Conservation (phyloP, 2,329 filamentous ascomycete species). For the Penicillium freii region DNA sequence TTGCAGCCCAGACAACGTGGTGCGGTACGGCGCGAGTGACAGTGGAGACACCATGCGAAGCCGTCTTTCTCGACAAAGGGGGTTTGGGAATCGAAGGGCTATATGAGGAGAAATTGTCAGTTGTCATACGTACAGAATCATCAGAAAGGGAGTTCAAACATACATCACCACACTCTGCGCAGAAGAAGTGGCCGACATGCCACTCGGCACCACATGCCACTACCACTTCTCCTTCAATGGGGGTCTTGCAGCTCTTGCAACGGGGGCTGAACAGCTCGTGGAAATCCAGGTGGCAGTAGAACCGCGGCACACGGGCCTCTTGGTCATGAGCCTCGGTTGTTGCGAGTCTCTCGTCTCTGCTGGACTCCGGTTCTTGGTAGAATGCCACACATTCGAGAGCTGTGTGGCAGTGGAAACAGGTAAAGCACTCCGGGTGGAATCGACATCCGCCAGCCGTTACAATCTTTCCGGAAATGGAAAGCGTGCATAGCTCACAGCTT, state of each 20-base stretch:
- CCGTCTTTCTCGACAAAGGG: conserved; percentile 98
- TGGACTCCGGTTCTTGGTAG: conserved; percentile 79
- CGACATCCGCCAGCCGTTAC: conserved; percentile 77
- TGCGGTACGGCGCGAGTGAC: conserved; percentile 86
- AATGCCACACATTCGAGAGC: conserved; percentile 93
- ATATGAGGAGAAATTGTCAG: conserved; percentile 4
- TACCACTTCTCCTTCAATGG: conserved; percentile 92
- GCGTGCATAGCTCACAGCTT: conserved; percentile 77
- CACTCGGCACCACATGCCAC: conserved; percentile 92
- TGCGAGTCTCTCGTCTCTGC: conserved; percentile 68
- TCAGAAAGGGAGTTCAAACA: conserved; percentile 14
- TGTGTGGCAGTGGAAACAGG: conserved; percentile 82
- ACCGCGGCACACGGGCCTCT: conserved; percentile 66
- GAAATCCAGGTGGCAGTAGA: conserved; percentile 98
- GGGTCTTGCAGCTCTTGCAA: conserved; percentile 94
- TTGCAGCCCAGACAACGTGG: conserved; percentile 86
- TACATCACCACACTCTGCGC: conserved; percentile 89
- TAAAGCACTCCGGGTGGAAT: conserved; percentile 92
- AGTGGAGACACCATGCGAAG: conserved; percentile 93
- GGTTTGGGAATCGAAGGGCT: conserved; percentile 59
- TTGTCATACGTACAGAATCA: conserved; percentile 9
- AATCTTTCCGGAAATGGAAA: conserved; percentile 85
- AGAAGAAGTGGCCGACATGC: conserved; percentile 98
- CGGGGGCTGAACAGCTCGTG: conserved; percentile 90
- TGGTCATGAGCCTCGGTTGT: conserved; percentile 62